Base-by-base conservation (phyloP, 148 eudicot genomes). In the Euryodendron excelsum region DNA sequence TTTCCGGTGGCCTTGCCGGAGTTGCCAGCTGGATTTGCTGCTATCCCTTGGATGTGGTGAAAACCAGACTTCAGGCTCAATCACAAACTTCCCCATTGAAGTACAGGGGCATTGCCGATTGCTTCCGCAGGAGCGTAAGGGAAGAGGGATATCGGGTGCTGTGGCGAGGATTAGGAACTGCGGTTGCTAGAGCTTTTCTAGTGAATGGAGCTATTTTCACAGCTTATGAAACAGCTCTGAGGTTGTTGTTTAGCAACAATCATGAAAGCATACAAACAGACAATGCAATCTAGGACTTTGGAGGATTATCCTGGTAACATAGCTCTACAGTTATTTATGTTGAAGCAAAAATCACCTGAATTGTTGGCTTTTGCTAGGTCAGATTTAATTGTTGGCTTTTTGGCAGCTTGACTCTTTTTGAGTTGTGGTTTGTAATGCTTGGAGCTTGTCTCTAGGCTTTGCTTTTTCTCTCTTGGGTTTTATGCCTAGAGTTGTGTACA, bases 1-100 rank as follows among this genome's bases (percentile, higher is more conserved):
- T 93, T 0, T 94, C 99, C 0, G 98, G 98, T 5, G 99, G 99
- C 8, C 87, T 93, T 7, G 99, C 99, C 0, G 98, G 98, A 13
- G 97, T 90, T 7, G 90, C 91, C 3, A 93, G 95, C 82, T 93
- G 98, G 99, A 72, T 90, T 21, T 60, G 77, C 34, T 90, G 97
- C 81, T 96, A 96, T 56, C 99, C 98, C 9, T 80, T 92, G 76
- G 99, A 93, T 77, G 99, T 93, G 76, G 39, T 93, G 11, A 91
- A 93, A 77, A 95, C 98, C 3, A 82, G 94, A 23, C 72, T 93
- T 21, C 99, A 96, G 50, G 97, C 89, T 21, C 93, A 89, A 63
- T 80, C 92, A 1, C 72, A 36, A 72, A 74, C 84, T 21, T 50
- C 80, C 9, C 53, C 73, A 0, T 31, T 71, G 10, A 93, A 83